phyloP scores from a whole-genome alignment of 139 green algal genomes.

The Picochlorum sp. region DNA sequence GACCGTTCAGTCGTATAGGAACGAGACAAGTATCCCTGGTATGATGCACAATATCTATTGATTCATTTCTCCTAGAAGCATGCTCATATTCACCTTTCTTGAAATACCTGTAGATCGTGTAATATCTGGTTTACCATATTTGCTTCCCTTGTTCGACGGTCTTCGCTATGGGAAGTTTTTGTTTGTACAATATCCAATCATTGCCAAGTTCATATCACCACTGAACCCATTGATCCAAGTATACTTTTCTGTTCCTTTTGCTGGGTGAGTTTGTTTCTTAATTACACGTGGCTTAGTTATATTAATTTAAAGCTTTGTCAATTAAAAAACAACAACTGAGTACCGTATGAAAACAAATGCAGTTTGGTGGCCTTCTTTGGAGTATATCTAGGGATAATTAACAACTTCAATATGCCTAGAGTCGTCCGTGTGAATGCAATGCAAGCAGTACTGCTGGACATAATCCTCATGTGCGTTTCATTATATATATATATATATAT shows the following conservation, averaged over 20 bases:
- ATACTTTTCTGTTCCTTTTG: slow-evolving; percentile 32
- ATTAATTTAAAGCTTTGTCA: no score
- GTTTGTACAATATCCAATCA: slow-evolving; percentile 29
- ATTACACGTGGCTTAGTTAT: no score
- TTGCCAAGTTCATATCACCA: slow-evolving; percentile 16
- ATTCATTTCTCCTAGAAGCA: no score
- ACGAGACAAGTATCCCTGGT: no score
- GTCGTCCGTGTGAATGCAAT: slow-evolving; percentile 72
- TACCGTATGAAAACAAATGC: not conserved
- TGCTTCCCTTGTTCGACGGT: slow-evolving; percentile 40
- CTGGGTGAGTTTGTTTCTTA: no score
- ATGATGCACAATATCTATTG: no score
- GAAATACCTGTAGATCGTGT: no score
- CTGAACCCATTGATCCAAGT: slow-evolving; percentile 30
- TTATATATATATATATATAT: no score
- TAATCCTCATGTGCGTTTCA: slow-evolving; percentile 82
- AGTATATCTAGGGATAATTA: slow-evolving; percentile 31
- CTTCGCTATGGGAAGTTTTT: slow-evolving; percentile 33
- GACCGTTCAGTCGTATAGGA: no score
- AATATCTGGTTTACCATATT: slow-evolving; percentile 22
- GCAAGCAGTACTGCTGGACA: slow-evolving; percentile 74
- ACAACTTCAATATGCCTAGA: slow-evolving; percentile 27
- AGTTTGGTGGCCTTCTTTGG: slow-evolving; percentile 43
- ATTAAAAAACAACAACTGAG: not conserved
- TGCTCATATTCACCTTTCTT: no score